Conservation (phyloP, 2,329 filamentous ascomycete species). For the Curvularia spicifera region DNA sequence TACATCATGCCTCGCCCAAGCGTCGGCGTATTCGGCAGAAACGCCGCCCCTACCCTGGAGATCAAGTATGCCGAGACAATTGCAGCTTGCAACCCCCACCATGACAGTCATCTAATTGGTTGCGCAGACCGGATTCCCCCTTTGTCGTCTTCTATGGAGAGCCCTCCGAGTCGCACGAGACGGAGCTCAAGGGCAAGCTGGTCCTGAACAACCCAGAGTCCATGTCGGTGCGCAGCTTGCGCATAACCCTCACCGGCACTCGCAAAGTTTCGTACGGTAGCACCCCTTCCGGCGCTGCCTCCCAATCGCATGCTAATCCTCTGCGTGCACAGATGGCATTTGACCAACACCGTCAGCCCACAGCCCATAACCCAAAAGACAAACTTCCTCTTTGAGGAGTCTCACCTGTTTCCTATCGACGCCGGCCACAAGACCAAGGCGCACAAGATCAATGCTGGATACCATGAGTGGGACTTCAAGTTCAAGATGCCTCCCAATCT, state of each 20-base stretch:
- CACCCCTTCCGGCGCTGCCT: conserved; percentile 7
- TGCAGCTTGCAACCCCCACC: conserved; percentile 1
- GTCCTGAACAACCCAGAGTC: conserved; percentile 56
- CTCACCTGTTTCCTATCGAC: conserved; percentile 54
- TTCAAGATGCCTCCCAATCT: conserved; percentile 56
- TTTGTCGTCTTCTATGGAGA: conserved; percentile 60
- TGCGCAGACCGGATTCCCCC: conserved; percentile 52
- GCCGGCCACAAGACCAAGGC: conserved; percentile 43
- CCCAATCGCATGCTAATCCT: conserved; percentile 21
- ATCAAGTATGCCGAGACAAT: conserved; percentile 49
- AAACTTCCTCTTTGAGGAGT: conserved; percentile 55
- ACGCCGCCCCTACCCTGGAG: conserved; percentile 47
- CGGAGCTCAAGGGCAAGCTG: conserved; percentile 56
- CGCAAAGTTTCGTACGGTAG: conserved; percentile 54
- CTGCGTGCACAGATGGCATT: conserved; percentile 40
- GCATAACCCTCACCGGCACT: conserved; percentile 56
- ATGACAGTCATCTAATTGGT: conserved; percentile 6
- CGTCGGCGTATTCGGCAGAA: conserved; percentile 46
- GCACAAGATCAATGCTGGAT: conserved; percentile 58
- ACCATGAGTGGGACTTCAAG: conserved; percentile 59
- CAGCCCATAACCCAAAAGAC: conserved; percentile 56
- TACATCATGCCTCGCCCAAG: conserved; percentile 44
- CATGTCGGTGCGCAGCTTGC: conserved; percentile 56
- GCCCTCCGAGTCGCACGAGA: conserved; percentile 53
- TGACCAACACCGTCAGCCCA: conserved; percentile 48